These are phyloP conservation scores for Ceratobasidium theobromae DNA, from an alignment of 1,284 basidiomycete genomes.

Conservation along the genomic window DNA sequence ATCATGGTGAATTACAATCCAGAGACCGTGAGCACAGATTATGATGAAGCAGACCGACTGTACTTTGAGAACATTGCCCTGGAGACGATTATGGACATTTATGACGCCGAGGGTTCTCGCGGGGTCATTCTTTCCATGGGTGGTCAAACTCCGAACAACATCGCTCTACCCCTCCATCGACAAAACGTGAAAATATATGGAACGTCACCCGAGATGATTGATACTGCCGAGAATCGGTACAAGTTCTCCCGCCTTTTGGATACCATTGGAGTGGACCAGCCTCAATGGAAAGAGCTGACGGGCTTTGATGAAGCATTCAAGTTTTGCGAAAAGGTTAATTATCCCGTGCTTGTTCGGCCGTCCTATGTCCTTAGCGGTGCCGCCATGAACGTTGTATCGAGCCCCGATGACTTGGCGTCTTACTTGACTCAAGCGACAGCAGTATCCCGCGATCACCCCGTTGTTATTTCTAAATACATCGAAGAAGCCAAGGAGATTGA, in stretches of 20 bases:
- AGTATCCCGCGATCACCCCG: constrained; percentile 95
- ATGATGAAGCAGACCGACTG: constrained; percentile 96
- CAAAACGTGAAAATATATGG: constrained; percentile 98
- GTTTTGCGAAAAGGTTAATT: constrained; percentile 91
- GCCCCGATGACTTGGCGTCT: constrained; percentile 84
- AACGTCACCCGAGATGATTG: constrained; percentile 99
- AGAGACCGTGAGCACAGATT: constrained; percentile 98
- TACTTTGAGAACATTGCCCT: constrained; percentile 99
- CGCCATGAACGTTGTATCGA: constrained; percentile 99
- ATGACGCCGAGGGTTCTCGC: constrained; percentile 85
- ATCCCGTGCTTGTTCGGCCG: constrained; percentile 94
- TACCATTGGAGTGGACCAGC: constrained; percentile 97
- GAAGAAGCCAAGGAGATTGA: constrained; percentile 99
- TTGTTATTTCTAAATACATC: constrained; percentile 99
- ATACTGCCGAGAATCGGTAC: constrained; percentile 98
- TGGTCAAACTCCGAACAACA: constrained; percentile 98
- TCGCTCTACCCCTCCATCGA: constrained; percentile 89
- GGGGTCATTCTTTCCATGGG: constrained; percentile 98
- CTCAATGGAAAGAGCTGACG: constrained; percentile 94
- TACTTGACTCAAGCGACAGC: constrained; percentile 96
- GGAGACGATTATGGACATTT: constrained; percentile 96
- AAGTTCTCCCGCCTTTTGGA: constrained; percentile 98
- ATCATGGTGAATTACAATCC: constrained; percentile 99
- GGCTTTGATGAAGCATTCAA: constrained; percentile 83
- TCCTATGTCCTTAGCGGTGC: constrained; percentile 98